Conservation (phyloP, 192 early-diverging fungal genomes). For the Backusella mclennaniae region DNA sequence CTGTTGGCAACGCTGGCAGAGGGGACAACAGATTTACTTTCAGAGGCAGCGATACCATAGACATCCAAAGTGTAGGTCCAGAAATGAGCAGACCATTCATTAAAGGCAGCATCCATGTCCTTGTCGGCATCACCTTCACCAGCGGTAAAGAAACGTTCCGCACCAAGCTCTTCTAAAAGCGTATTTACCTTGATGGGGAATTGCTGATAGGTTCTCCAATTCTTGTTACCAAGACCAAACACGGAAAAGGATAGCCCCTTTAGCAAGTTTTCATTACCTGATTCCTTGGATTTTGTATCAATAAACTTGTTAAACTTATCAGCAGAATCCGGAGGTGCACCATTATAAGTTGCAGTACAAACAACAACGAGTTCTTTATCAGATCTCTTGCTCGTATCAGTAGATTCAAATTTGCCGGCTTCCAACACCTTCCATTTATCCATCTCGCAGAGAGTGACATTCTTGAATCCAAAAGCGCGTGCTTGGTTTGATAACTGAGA, state of each 20-base stretch:
- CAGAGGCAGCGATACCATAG: slow-evolving; percentile 18
- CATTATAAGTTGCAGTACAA: slow-evolving; percentile 37
- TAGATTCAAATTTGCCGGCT: slow-evolving; percentile 14
- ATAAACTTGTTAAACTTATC: slow-evolving; percentile 37
- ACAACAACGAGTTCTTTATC: slow-evolving; percentile 28
- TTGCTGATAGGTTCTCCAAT: slow-evolving; percentile 56
- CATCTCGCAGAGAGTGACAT: slow-evolving; percentile 24
- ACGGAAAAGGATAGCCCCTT: slow-evolving; percentile 45
- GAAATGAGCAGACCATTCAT: slow-evolving; percentile 32
- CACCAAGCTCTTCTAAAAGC: slow-evolving; percentile 48
- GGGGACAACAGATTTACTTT: slow-evolving; percentile 19
- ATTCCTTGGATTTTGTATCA: slow-evolving; percentile 11
- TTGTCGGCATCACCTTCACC: slow-evolving; percentile 49
- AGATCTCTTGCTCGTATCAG: not conserved
- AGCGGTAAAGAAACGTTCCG: slow-evolving; percentile 31
- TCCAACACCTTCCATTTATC: slow-evolving; percentile 43
- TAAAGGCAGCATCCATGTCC: slow-evolving; percentile 38
- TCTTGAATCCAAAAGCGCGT: slow-evolving; percentile 39
- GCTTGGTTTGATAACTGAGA: slow-evolving; percentile 37
- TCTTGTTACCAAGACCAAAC: slow-evolving; percentile 59
- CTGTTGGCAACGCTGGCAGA: not conserved
- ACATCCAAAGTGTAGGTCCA: slow-evolving; percentile 18
- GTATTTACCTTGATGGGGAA: slow-evolving; percentile 50
- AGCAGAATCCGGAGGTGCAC: slow-evolving; percentile 52
- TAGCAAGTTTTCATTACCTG: slow-evolving; percentile 28